A percentile compares a stretch with the other conserved stretches of the same genome.
phyloP scores from a whole-genome alignment of 805 yeast species.

The Ogataea trehalophila region DNA sequence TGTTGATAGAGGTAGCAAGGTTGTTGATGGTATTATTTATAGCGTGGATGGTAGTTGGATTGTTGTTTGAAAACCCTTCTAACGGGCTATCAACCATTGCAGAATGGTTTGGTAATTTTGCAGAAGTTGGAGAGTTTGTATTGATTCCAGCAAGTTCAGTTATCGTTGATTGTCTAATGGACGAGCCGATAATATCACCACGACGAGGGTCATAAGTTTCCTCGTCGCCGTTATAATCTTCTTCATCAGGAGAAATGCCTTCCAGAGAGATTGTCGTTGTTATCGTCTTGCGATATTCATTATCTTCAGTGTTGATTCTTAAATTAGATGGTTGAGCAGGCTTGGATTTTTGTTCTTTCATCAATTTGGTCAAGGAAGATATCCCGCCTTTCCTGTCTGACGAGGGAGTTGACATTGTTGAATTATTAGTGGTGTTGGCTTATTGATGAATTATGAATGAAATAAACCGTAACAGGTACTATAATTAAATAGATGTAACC shows the following conservation, averaged over 20 bases:
- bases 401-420: conserved; percentile 6
- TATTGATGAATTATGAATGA: background rate
- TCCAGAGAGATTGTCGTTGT: conserved; percentile 32
- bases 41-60: too few species aligned
- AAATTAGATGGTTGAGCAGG: conserved; percentile 14
- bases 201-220: conserved; percentile 10
- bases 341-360: conserved; percentile 24
- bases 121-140: too few species aligned
- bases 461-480: too few species aligned
- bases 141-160: background rate
- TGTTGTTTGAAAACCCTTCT: too few species aligned
- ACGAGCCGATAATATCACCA: background rate
- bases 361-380: conserved; percentile 32
- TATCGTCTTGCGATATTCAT: conserved; percentile 24
- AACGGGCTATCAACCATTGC: too few species aligned
- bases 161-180: background rate
- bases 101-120: background rate
- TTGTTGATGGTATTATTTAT: too few species aligned
- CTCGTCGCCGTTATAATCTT: conserved; percentile 11
- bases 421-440: background rate
- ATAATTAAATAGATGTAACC: too few species aligned
- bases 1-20: background rate
- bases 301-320: conserved; percentile 14
- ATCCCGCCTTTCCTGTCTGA: conserved; percentile 20
- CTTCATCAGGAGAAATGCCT: conserved; percentile 30